Evolutionary conservation across 2,329 filamentous ascomycete species (phyloP).

Genomic region (Sclerotinia sclerotiorum): DNA sequence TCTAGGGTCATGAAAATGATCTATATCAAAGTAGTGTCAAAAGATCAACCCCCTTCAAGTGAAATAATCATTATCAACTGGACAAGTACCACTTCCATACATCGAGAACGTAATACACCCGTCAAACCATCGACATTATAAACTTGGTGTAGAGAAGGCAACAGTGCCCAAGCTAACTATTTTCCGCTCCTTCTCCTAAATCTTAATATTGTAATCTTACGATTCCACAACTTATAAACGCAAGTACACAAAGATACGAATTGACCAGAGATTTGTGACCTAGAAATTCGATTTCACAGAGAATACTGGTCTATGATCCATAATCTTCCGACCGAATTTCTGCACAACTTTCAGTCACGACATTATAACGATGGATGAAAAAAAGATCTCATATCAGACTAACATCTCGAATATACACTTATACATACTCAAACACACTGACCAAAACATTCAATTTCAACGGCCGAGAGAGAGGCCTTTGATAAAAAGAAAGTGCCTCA

Average conservation of each 20-base stretch:
- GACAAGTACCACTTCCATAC: not conserved
- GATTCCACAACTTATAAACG: not conserved
- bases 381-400: no score
- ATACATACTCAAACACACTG: no score
- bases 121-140: not conserved
- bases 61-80: not conserved
- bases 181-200: no score
- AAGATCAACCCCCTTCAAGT: no score
- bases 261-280: not conserved
- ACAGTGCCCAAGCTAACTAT: accelerated
- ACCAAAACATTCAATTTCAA: not conserved
- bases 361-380: no score
- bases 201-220: not conserved
- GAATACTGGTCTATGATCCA: accelerated
- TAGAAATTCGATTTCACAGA: not conserved
- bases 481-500: not conserved
- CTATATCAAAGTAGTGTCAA: no score
- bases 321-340: not conserved
- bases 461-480: not conserved
- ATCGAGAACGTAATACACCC: not conserved
- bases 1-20: no score
- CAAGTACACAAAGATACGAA: not conserved
- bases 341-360: not conserved
- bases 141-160: not conserved
- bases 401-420: not conserved